A percentile compares a stretch with the other conserved stretches of the same genome.
These are phyloP conservation scores for Vickermania spadyakhi DNA, from an alignment of 208 protist species.

Conservation along the genomic window DNA sequence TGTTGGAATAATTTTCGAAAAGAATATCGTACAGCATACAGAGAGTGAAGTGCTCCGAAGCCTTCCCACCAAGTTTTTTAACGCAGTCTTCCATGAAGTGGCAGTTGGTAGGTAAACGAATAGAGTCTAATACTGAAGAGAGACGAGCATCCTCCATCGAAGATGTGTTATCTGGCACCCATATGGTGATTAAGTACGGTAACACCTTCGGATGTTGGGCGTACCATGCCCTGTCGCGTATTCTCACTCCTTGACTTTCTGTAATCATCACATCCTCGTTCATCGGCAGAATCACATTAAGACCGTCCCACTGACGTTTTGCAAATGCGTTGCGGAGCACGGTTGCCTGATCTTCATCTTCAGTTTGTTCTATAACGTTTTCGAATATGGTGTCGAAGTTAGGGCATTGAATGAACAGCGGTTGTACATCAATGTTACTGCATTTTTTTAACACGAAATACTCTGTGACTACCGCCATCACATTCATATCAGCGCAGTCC, in stretches of 20 bases:
- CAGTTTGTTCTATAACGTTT: not conserved
- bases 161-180: not conserved
- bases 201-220: not conserved
- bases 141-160: not conserved
- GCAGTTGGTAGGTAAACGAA: not conserved
- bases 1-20: not conserved
- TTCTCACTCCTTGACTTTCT: not conserved
- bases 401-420: constrained; percentile 3
- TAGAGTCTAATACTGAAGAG: too few relatives aligned
- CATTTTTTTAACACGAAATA: constrained; percentile 21
- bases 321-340: not conserved
- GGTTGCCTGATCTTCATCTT: not conserved
- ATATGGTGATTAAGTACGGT: not conserved
- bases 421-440: constrained; percentile 17
- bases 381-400: not conserved
- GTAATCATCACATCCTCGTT: not conserved
- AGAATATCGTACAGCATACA: not conserved
- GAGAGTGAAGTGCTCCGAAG: not conserved
- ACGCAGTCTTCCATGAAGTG: not conserved
- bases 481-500: constrained; percentile 24
- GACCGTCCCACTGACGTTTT: not conserved
- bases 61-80: not conserved
- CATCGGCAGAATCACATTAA: not conserved
- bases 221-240: not conserved
- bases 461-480: constrained; percentile 48